Evolutionary conservation across 768 basidiomycete genomes (phyloP).

Genomic region (Leccinum barrowsii): DNA sequence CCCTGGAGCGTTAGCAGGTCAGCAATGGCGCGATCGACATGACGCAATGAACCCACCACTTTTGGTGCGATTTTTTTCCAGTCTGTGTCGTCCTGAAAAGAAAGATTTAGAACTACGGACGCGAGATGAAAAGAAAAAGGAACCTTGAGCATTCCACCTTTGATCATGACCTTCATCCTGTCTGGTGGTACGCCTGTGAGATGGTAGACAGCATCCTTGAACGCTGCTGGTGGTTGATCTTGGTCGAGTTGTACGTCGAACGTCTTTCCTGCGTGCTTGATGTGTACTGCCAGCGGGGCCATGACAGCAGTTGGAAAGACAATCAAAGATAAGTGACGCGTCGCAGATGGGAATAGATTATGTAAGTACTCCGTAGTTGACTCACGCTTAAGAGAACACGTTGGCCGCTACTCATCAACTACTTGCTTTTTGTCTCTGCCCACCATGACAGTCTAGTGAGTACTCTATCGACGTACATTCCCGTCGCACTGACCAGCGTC

Average conservation of each 20-base stretch:
- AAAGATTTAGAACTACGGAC: not conserved
- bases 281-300: constrained; percentile 69
- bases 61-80: constrained; percentile 85
- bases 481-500: constrained; percentile 1
- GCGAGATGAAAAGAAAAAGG: not conserved
- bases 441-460: constrained; percentile 50
- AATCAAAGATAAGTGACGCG: constrained; percentile 15
- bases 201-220: constrained; percentile 82
- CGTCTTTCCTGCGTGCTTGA: constrained; percentile 88
- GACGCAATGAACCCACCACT: constrained; percentile 45
- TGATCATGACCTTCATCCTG: constrained; percentile 97
- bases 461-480: not conserved
- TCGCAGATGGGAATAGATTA: constrained; percentile 31
- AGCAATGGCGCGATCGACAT: not conserved
- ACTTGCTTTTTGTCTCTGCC: not conserved
- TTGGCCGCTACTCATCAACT: constrained; percentile 8
- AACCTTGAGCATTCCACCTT: constrained; percentile 88
- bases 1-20: constrained; percentile 45
- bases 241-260: constrained; percentile 70
- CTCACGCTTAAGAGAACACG: constrained; percentile 24
- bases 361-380: constrained; percentile 21
- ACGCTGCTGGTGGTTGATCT: constrained; percentile 60
- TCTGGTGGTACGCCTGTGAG: constrained; percentile 84
- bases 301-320: constrained; percentile 34
- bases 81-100: constrained; percentile 75